These are phyloP conservation scores for Vitis hybrid DNA, from an alignment of 177 flowering plant species.

Conservation along the genomic window DNA sequence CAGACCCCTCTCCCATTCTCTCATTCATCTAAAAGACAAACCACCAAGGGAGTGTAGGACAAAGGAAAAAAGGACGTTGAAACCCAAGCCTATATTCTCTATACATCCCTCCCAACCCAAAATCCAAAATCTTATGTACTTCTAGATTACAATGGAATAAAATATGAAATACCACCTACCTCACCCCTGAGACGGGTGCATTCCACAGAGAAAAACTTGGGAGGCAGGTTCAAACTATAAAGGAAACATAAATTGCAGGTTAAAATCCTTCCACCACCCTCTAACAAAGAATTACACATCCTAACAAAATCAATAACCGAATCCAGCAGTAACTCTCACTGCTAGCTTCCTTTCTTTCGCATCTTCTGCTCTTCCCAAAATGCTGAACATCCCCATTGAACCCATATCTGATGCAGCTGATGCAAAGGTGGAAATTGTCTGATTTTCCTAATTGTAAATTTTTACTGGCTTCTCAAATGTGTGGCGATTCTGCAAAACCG, in stretches of 20 bases:
- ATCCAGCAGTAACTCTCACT: neutral
- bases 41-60: no score
- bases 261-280: neutral
- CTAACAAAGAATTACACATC: constrained; percentile 8
- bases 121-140: constrained; percentile 26
- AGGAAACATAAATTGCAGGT: neutral
- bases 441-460: constrained; percentile 54
- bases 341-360: constrained; percentile 1
- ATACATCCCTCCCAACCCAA: constrained; percentile 1
- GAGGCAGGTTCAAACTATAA: neutral
- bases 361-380: neutral
- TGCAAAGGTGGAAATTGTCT: neutral
- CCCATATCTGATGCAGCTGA: constrained; percentile 6
- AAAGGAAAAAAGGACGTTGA: neutral
- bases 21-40: no score
- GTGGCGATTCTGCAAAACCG: constrained; percentile 62
- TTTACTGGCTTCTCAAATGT: constrained; percentile 69
- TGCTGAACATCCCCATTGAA: constrained; percentile 5
- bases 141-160: constrained; percentile 10
- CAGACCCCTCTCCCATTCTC: no score
- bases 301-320: neutral
- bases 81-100: no score
- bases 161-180: constrained; percentile 3
- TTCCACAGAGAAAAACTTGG: neutral
- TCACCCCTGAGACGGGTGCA: constrained; percentile 9